These are phyloP conservation scores for Podospora pseudoanserina DNA, from an alignment of 495 filamentous ascomycete species.

Conservation along the genomic window DNA sequence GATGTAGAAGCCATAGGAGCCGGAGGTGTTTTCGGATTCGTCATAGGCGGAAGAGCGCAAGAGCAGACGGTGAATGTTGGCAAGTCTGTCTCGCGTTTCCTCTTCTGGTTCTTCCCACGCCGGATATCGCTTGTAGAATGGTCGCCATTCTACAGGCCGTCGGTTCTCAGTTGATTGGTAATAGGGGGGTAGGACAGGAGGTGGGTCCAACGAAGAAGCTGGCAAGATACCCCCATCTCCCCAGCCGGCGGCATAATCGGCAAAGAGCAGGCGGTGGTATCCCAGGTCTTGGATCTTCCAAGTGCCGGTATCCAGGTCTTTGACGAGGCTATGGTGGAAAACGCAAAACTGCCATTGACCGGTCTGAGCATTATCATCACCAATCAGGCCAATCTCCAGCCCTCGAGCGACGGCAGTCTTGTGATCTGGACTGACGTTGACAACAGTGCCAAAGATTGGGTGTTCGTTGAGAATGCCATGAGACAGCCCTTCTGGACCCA, in stretches of 20 bases:
- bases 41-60: slow-evolving; percentile 20
- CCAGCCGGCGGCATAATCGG: slow-evolving; percentile 21
- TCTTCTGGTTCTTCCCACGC: too few species aligned
- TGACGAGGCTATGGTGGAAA: slow-evolving; percentile 19
- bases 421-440: slow-evolving; percentile 13
- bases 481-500: slow-evolving; percentile 19
- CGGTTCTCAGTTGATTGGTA: too few species aligned
- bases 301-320: slow-evolving; percentile 15
- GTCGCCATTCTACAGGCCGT: too few species aligned
- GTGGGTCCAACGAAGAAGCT: not conserved
- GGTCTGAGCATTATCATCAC: slow-evolving; percentile 10
- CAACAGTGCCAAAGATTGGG: slow-evolving; percentile 21
- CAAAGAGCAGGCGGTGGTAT: slow-evolving; percentile 12
- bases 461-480: slow-evolving; percentile 23
- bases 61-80: slow-evolving; percentile 16
- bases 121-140: too few species aligned
- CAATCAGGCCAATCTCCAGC: slow-evolving; percentile 23
- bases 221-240: slow-evolving; percentile 15
- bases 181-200: not conserved
- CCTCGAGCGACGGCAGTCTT: slow-evolving; percentile 13
- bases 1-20: slow-evolving; percentile 24
- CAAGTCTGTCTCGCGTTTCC: not conserved
- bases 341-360: slow-evolving; percentile 20
- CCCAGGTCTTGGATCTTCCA: slow-evolving; percentile 20
- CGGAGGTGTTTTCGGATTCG: slow-evolving; percentile 19